Base-by-base conservation (phyloP, 2,329 filamentous ascomycete species). In the Fusarium transvaalense region DNA sequence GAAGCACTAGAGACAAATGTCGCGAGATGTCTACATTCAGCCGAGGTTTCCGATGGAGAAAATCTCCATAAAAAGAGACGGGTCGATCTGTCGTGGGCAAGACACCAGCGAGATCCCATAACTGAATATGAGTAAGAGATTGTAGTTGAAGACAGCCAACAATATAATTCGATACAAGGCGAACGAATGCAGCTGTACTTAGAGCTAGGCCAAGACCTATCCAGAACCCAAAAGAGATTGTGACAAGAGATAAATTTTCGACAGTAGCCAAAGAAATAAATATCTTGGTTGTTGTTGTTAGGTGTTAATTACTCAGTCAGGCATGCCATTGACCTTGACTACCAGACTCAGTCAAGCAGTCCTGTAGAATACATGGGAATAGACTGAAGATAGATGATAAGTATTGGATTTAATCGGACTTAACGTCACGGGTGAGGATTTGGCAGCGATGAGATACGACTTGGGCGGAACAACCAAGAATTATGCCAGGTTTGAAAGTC, bases 11-110 rank as follows among this genome's bases (percentile, higher is more conserved):
- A 37, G 27, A 59, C 61, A 19, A 19, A 17, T 13, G 23, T 39
- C n/a, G 34, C 23, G 34, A 38, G 46, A 57, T 66, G 38, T 57
- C 48, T 51, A 46, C 35, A 31, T 55, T 41, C 25, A 50, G 42
- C 57, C 41, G 47, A 55, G 41, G 39, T 56, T 45, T 42, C 39
- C 19, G 38, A 38, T 41, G 43, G 29, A 43, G 17, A 46, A 54
- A 14, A 56, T 27, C 34, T 19, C 48, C 34, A 29, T 42, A 47
- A 23, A 42, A 51, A 51, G 17, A 29, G 34, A 64, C 37, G 35
- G n/a, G 37, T 27, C 31, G 38, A 21, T 39, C 29, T 54, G 23
- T 43, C 34, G 19, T 27, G 38, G 45, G 34, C 27, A 19, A 25
- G 6, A 4, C 31, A 25, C 32, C 35, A 13, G 32, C 17, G 25